Base-by-base conservation (phyloP, 306 rosid genomes). In the Bauhinia variegata region DNA sequence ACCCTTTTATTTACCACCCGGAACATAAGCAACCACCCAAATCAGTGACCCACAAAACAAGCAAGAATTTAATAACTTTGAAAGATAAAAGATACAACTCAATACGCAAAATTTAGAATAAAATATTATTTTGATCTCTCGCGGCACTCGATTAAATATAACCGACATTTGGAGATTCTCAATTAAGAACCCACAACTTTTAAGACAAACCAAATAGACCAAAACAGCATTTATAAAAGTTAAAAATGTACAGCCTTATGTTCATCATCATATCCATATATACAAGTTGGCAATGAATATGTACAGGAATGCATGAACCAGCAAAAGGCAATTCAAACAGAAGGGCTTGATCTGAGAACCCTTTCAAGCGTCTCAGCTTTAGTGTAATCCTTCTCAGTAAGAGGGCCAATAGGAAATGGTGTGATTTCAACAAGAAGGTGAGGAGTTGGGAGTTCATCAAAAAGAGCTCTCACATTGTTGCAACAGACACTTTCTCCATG, bases 401-500 rank as follows among this genome's bases (percentile, higher is more conserved):
- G 96, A 16, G 86, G 83, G 63, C 96, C 98, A 55, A 80, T 80
- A 5, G 96, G 98, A 74, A 92, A 88, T 52, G 98, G 91, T 8
- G 96, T 87, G 61, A 92, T 89, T 75, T 92, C 96, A 47, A 92
- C 91, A 43, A 58, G 47, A 11, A 92, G 78, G 78, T 89, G 98
- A 0, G 98, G 98, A 46, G 96, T 89, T 54, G 98, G 98, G 44
- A 92, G 93, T 80, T 92, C 98, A 52, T 92, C 98, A 44, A 92
- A 89, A 62, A 92, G 85, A 39, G 96, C 98, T 87, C 98, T 87
- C 64, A 92, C 96, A 33, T 92, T 89, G 87, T 87, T 92, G 83
- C 98, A 89, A 68, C 98, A 92, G 14, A 92, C 98, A 64, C 93
- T 92, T 81, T 92, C 98, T 68, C 98, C 98, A 75, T 92, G 98